These are phyloP conservation scores for Podila horticola DNA, from an alignment of 192 early-diverging fungal species.

Conservation along the genomic window DNA sequence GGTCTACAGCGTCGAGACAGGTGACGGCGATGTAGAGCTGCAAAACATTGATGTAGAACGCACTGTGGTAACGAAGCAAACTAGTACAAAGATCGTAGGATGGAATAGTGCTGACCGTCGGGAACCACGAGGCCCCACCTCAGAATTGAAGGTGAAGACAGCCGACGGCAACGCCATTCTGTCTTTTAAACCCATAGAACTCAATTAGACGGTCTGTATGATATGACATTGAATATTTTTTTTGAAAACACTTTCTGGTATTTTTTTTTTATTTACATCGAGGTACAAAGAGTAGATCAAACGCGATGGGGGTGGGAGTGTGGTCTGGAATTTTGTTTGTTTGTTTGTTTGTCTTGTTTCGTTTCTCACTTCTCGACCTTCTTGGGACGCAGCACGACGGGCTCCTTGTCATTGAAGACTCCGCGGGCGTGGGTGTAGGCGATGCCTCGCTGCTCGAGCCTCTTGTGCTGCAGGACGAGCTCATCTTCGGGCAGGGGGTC, in stretches of 20 bases:
- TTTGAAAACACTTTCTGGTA: too few species aligned
- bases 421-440: neutral
- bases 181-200: constrained; percentile 6
- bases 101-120: neutral
- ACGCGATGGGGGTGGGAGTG: too few species aligned
- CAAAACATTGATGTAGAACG: neutral
- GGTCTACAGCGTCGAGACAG: constrained; percentile 6
- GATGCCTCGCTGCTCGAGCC: neutral
- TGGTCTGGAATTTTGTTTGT: neutral
- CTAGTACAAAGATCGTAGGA: neutral
- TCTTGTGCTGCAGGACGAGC: neutral
- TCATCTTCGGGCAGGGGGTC: neutral
- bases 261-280: too few species aligned
- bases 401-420: neutral
- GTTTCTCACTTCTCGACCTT: neutral
- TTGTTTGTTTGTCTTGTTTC: neutral
- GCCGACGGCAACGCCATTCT: neutral
- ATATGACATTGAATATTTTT: too few species aligned
- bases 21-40: neutral
- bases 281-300: too few species aligned
- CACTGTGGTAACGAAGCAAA: neutral
- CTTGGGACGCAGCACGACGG: neutral
- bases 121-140: neutral
- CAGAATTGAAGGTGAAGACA: neutral
- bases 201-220: neutral